phyloP scores from a whole-genome alignment of 768 basidiomycete genomes.

The Kwoniella sp. region DNA sequence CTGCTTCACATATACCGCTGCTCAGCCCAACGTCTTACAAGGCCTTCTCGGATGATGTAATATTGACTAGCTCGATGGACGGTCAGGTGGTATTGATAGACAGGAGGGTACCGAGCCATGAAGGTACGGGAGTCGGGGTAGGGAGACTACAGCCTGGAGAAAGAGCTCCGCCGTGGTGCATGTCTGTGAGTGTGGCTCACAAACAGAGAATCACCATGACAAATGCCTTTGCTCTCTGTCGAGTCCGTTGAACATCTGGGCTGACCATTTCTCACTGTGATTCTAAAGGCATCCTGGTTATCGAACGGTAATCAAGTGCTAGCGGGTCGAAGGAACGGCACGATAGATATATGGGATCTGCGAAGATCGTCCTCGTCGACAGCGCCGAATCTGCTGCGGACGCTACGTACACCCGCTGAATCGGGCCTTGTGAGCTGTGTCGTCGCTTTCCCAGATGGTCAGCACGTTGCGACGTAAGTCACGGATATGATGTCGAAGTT shows the following conservation, averaged over 20 bases:
- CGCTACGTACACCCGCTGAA: constrained; percentile 79
- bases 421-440: constrained; percentile 92
- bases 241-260: neutral
- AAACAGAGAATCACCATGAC: neutral
- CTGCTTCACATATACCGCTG: constrained; percentile 53
- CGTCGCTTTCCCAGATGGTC: constrained; percentile 85
- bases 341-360: constrained; percentile 92
- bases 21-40: constrained; percentile 67
- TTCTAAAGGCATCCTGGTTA: constrained; percentile 85
- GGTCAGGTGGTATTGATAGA: constrained; percentile 94
- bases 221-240: neutral
- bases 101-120: constrained; percentile 62
- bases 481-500: too few species aligned
- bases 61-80: constrained; percentile 88
- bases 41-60: constrained; percentile 74
- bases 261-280: constrained; percentile 8
- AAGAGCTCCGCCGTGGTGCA: constrained; percentile 92
- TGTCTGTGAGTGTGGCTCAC: constrained; percentile 71
- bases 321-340: constrained; percentile 85
- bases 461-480: constrained; percentile 85
- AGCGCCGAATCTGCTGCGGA: constrained; percentile 78
- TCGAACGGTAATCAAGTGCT: constrained; percentile 83
- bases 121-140: constrained; percentile 66
- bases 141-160: constrained; percentile 86
- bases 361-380: constrained; percentile 67